Evolutionary conservation across 257 asterid genomes (phyloP).

Genomic region (Sherardia arvensis): DNA sequence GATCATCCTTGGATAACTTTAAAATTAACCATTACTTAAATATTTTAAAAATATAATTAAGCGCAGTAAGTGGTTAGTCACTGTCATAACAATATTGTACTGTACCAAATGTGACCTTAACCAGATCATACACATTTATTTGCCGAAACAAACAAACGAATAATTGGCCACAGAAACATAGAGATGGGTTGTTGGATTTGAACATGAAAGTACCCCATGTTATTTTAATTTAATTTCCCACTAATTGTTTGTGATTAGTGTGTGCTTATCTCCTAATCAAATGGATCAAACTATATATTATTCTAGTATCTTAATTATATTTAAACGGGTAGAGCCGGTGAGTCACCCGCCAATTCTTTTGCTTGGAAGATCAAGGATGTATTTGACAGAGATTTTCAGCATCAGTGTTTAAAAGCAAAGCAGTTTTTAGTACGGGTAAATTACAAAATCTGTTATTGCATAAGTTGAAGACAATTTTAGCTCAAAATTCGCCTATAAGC

Average conservation of each 20-base stretch:
- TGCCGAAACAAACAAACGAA: constrained; percentile 7
- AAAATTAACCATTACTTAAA: neutral
- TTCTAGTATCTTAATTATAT: neutral
- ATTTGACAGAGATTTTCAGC: too few species aligned
- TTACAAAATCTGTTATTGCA: too few species aligned
- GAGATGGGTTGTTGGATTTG: constrained; percentile 12
- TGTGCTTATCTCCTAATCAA: constrained; percentile 12
- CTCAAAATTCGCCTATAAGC: too few species aligned
- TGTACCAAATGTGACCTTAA: neutral
- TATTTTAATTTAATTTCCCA: neutral
- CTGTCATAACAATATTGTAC: constrained; percentile 24
- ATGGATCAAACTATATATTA: constrained; percentile 1
- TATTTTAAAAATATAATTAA: neutral
- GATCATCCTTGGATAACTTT: constrained; percentile 16
- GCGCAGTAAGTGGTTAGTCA: constrained; percentile 41
- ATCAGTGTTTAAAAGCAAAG: too few species aligned
- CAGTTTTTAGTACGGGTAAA: too few species aligned
- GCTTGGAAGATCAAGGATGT: too few species aligned
- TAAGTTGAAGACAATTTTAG: too few species aligned
- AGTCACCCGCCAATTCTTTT: neutral
- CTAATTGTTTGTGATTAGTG: neutral
- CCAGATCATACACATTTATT: neutral
- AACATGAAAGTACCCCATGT: neutral
- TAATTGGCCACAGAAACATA: constrained; percentile 20
- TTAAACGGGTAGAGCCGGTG: neutral